These are phyloP conservation scores for Salix viminalis DNA, from an alignment of 345 rosid genomes.

Conservation along the genomic window DNA sequence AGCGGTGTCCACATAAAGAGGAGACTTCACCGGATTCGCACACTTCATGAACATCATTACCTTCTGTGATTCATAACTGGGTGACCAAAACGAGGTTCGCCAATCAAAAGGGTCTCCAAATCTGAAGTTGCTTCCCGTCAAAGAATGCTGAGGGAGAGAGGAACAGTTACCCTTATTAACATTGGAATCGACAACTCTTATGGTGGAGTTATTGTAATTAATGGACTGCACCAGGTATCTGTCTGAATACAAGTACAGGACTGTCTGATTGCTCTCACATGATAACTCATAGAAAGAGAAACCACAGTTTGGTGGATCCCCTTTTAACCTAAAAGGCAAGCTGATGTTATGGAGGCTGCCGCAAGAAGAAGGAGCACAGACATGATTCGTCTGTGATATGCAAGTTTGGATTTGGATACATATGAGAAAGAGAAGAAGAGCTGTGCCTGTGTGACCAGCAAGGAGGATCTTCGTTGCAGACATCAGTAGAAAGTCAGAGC, in stretches of 20 bases:
- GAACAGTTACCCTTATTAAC: conserved; percentile 9
- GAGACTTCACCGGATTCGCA: not conserved
- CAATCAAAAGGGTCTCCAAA: not conserved
- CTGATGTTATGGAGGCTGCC: not conserved
- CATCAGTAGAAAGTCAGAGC: conserved; percentile 6
- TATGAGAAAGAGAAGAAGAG: not conserved
- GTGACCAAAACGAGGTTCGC: no score
- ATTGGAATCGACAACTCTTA: conserved; percentile 3
- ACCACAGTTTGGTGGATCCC: conserved; percentile 8
- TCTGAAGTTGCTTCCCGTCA: not conserved
- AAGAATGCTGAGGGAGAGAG: not conserved
- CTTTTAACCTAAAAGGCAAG: conserved; percentile 3
- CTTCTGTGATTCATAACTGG: not conserved
- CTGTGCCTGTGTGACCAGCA: not conserved
- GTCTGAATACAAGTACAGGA: conserved; percentile 2
- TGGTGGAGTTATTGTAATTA: conserved; percentile 6
- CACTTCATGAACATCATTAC: not conserved
- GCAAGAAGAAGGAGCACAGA: conserved; percentile 9
- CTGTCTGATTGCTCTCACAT: conserved; percentile 4
- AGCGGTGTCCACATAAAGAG: not conserved
- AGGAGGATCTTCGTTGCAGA: not conserved
- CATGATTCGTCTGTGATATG: not conserved
- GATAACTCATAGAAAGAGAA: not conserved
- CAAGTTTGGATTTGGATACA: not conserved
- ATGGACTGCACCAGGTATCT: conserved; percentile 8